Base-by-base conservation (phyloP, 2,329 filamentous ascomycete species). In the Fusarium abutilonis region DNA sequence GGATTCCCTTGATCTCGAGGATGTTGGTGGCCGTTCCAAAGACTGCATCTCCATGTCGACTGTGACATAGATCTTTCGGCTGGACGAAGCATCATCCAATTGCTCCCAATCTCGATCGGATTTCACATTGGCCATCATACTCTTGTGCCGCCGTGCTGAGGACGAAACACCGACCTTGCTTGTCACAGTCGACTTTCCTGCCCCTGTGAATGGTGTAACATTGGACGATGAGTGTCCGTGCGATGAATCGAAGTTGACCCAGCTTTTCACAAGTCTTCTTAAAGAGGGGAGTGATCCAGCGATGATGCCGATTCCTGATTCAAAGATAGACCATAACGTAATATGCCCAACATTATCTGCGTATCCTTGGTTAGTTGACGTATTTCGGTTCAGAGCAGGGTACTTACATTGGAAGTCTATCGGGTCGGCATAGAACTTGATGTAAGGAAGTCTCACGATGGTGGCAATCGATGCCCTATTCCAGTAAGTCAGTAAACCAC, bases 291-390 rank as follows among this genome's bases (percentile, higher is more conserved):
- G 17, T 11, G 56, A 67, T 0, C 60, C 46, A 2, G 63, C 64
- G 2, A 52, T 39, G 0, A 67, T 67, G 19, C 64, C 64, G 2
- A 59, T 64, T 9, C 64, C 64, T 1, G 60, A 67, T 32, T 67
- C 64, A 1, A 67, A 9, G 2, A 52, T 49, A 2, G 63, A 64
- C 64, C 64, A 67, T 1, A 67, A 14, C 2, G 53, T 36, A 2
- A 59, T 62, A 5, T 61, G 43, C 2, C 43, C 36, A 2, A 61
- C 49, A 5, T 66, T 28, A 2, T 66, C 64, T 66, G 14, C 19
- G 19, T 19, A 19, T 19, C 4, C 19, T 3, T 3, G 19, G 19
- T 19, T 19, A 19, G 19, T 3, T 19, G 4, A 19, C 4, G 19
- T 4, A 19, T 19, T 3, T 19, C 19, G 19, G 4, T 19, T 19